phyloP scores from a whole-genome alignment of 805 yeast species.

The Grigorovia jiainica region DNA sequence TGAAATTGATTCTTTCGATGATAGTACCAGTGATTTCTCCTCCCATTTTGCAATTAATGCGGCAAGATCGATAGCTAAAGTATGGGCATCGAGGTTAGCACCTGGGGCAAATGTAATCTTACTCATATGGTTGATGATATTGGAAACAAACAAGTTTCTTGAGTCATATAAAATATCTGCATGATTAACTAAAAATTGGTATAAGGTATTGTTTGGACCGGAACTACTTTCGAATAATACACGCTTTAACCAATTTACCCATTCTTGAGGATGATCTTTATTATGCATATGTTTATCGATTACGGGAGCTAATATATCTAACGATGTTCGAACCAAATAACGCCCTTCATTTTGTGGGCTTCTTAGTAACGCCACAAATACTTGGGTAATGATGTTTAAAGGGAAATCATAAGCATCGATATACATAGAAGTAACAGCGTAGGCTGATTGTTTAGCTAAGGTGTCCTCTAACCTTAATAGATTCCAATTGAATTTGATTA shows the following conservation, averaged over 20 bases:
- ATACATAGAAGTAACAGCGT: conserved; percentile 77
- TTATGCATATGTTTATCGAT: conserved; percentile 56
- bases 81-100: conserved; percentile 72
- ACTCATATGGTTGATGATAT: conserved; percentile 86
- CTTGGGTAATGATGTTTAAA: conserved; percentile 77
- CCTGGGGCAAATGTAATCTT: conserved; percentile 71
- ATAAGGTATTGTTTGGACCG: conserved; percentile 74
- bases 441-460: conserved; percentile 85
- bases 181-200: conserved; percentile 80
- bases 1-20: conserved; percentile 5
- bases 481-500: conserved; percentile 92
- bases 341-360: conserved; percentile 82
- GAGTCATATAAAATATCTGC: conserved; percentile 77
- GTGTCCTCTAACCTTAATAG: conserved; percentile 82
- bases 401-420: conserved; percentile 86
- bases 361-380: conserved; percentile 80
- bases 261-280: conserved; percentile 41
- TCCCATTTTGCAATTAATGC: conserved; percentile 86
- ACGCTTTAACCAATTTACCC: conserved; percentile 94
- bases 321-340: conserved; percentile 72
- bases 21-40: conserved; percentile 31
- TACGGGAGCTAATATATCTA: conserved; percentile 83
- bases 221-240: conserved; percentile 85
- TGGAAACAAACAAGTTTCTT: conserved; percentile 81
- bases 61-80: conserved; percentile 80